phyloP scores from a whole-genome alignment of 1,284 basidiomycete genomes.

The Xerocomus amazonicus region DNA sequence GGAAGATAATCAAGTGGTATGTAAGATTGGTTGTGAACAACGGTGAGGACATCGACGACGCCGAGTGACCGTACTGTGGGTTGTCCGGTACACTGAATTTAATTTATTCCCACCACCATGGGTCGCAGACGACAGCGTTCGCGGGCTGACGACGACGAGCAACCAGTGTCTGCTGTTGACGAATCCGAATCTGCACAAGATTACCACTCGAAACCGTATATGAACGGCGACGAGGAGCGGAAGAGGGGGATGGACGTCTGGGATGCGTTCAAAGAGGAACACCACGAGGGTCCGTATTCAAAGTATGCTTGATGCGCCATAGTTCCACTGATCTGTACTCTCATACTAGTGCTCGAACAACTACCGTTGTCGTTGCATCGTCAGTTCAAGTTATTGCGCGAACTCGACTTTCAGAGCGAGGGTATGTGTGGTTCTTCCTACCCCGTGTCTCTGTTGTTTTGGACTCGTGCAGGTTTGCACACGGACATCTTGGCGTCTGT shows the following conservation, averaged over 20 bases:
- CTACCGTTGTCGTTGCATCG: slow-evolving; percentile 81
- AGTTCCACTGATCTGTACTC: not conserved
- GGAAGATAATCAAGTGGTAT: too few species aligned
- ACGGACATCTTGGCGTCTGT: slow-evolving; percentile 40
- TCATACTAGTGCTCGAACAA: slow-evolving; percentile 71
- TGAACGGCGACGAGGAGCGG: slow-evolving; percentile 22
- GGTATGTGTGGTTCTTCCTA: slow-evolving; percentile 39
- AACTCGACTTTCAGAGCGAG: slow-evolving; percentile 74
- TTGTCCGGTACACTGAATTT: not conserved
- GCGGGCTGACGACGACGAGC: slow-evolving; percentile 35
- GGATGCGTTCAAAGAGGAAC: slow-evolving; percentile 75
- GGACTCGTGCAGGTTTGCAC: slow-evolving; percentile 37
- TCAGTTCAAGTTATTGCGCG: slow-evolving; percentile 74
- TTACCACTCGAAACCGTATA: not conserved
- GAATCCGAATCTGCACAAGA: slow-evolving; percentile 13
- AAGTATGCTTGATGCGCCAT: slow-evolving; percentile 1
- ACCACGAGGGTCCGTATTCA: slow-evolving; percentile 60
- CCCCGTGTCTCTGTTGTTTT: slow-evolving; percentile 5
- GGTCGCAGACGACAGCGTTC: slow-evolving; percentile 49
- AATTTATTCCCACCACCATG: slow-evolving; percentile 13
- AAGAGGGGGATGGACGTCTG: slow-evolving; percentile 64
- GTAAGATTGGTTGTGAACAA: too few species aligned
- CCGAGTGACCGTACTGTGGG: too few species aligned
- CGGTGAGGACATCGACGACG: too few species aligned
- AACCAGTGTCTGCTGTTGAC: slow-evolving; percentile 6